Conservation (phyloP, 148 eudicot species). For the Rhododendron griersonianum region DNA sequence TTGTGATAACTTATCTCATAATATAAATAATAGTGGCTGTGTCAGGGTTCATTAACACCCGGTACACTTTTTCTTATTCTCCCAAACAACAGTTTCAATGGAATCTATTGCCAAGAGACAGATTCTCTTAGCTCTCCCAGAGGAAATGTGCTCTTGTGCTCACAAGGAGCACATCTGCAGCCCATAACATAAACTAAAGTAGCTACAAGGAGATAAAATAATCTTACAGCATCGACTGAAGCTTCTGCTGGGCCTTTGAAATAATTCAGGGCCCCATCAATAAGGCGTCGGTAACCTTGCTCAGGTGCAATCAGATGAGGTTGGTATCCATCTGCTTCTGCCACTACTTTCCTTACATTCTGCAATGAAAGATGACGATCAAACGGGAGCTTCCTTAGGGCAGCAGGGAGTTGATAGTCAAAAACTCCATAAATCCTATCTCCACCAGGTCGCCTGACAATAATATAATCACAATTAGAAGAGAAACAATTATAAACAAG, state of each 20-base stretch:
- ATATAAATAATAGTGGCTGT: no score
- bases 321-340: slow-evolving; percentile 86
- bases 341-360: slow-evolving; percentile 60
- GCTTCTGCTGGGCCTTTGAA: slow-evolving; percentile 74
- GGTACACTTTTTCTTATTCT: no score
- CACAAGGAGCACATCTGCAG: background rate
- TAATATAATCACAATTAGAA: slow-evolving; percentile 1
- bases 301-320: slow-evolving; percentile 88
- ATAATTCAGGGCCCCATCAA: slow-evolving; percentile 56
- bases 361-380: slow-evolving; percentile 63
- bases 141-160: background rate
- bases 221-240: slow-evolving; percentile 78
- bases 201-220: slow-evolving; percentile 9
- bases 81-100: background rate
- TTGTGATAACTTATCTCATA: no score
- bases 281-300: slow-evolving; percentile 79
- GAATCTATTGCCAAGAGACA: background rate
- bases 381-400: slow-evolving; percentile 61
- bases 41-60: no score
- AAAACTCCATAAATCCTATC: slow-evolving; percentile 64
- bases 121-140: background rate
- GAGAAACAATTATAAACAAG: background rate
- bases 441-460: slow-evolving; percentile 71
- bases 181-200: background rate
- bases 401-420: slow-evolving; percentile 65